These are phyloP conservation scores for Cryptosporidium viatorum DNA, from an alignment of 169 alveolate genomes.

Conservation along the genomic window DNA sequence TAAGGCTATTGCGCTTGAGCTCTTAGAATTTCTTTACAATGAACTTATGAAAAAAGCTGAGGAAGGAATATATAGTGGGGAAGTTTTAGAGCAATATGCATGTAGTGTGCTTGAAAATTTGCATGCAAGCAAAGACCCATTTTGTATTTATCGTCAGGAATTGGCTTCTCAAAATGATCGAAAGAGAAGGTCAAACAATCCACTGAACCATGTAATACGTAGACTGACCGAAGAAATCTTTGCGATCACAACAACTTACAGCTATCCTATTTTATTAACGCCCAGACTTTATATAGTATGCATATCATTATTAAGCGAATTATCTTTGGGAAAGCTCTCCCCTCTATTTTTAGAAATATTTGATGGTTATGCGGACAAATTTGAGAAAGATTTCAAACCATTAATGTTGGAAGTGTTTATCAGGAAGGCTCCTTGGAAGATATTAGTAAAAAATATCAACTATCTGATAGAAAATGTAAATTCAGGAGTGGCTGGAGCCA, in stretches of 20 bases:
- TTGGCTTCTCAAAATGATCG: not conserved
- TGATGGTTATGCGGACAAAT: conserved; percentile 33
- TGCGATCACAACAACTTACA: conserved; percentile 36
- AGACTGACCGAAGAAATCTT: conserved; percentile 42
- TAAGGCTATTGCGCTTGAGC: conserved; percentile 18
- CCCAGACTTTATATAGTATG: conserved; percentile 18
- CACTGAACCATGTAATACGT: conserved; percentile 24
- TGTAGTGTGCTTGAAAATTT: conserved; percentile 7
- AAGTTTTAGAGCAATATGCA: conserved; percentile 23
- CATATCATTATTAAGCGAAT: conserved; percentile 28
- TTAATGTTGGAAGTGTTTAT: conserved; percentile 29
- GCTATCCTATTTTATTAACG: conserved; percentile 18
- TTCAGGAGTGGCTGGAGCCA: not conserved
- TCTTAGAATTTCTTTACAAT: conserved; percentile 15
- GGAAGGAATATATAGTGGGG: conserved; percentile 4
- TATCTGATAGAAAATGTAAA: not conserved
- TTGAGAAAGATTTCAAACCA: conserved; percentile 13
- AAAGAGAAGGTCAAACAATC: conserved; percentile 4
- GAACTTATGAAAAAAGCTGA: conserved; percentile 6
- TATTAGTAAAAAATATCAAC: conserved; percentile 9
- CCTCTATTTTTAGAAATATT: conserved; percentile 38
- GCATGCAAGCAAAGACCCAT: conserved; percentile 47
- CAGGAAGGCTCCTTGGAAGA: conserved; percentile 30
- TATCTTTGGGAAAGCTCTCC: conserved; percentile 16
- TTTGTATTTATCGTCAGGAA: conserved; percentile 11